Base-by-base conservation (phyloP, 345 rosid species). In the Eucalyptus regnans region DNA sequence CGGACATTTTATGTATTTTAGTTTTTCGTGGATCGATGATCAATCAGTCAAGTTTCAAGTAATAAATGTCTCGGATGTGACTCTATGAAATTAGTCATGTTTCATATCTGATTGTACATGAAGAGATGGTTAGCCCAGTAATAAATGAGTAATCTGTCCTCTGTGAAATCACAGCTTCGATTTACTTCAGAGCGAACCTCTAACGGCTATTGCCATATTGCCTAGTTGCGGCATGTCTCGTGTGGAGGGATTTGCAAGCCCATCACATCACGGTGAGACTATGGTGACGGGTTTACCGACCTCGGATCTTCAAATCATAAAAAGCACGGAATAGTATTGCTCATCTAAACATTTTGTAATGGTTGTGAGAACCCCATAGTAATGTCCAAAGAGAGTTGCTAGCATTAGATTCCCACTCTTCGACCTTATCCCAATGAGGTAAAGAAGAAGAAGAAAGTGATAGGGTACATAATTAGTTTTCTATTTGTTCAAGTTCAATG, bases 281-380 rank as follows among this genome's bases (percentile, higher is more conserved):
- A 10, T 12, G 7, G 44, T 37, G 23, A 68, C 0, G 0, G 1
- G 1, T 68, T 33, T 10, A 18, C 44, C 1, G 1, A 68, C 1
- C 2, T 33, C 1, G 3, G 6, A 68, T 20, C 12, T 68, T 68
- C 1, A 0, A 12, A 76, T 41, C 83, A 20, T 76, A 76, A 37
- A 23, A 20, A 20, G 15, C 2, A 41, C 0, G 0, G 25, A 71
- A 41, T 76, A 11, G 46, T 41, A 10, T 76, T 6, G 0, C 48
- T 37, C 15, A 18, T 41, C 48, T 37, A 76, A 76, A 18, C 48
- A 76, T 76, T 37, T 76, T 37, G 44, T 37, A 37, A 23, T 6
- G 27, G 8, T 37, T 20, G 29, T 41, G 15, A 37, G 83, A 76
- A 44, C 46, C 15, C 20, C 11, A 20, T 76, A 37, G 48, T 41